Percentiles rank a stretch among this genome's conserved stretches.
Evolutionary conservation across 139 green algal species (phyloP).

Genomic region (Asterochloris sp.): DNA sequence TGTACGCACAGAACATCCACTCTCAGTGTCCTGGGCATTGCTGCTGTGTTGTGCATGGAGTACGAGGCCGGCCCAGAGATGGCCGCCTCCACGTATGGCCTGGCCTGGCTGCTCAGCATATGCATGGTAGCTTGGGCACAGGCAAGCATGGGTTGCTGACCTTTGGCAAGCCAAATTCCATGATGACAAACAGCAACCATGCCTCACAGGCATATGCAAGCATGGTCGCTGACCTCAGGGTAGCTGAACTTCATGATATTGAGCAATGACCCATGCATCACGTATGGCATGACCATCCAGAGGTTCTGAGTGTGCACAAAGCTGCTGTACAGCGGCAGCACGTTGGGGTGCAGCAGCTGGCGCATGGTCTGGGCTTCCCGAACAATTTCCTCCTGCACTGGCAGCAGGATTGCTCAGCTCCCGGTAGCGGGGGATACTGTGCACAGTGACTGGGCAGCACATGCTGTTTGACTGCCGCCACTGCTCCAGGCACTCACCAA

Average conservation of each 20-base stretch:
- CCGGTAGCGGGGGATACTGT: no score
- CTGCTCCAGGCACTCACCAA: constrained; percentile 41
- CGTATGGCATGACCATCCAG: constrained; percentile 93
- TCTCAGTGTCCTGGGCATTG: neutral
- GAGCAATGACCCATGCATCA: constrained; percentile 73
- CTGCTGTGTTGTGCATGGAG: neutral
- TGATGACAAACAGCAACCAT: no score
- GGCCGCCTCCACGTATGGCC: no score
- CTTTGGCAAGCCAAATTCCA: no score
- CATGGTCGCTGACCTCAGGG: constrained; percentile 49
- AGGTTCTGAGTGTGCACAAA: constrained; percentile 89
- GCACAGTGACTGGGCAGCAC: neutral
- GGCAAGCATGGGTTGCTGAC: no score
- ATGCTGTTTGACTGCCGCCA: neutral
- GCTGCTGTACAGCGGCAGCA: constrained; percentile 90
- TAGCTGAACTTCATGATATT: constrained; percentile 92
- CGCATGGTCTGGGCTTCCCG: constrained; percentile 94
- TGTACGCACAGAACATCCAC: constrained; percentile 24
- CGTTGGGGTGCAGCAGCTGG: constrained; percentile 88
- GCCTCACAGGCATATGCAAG: no score
- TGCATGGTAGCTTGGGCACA: no score
- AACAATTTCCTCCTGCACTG: constrained; percentile 89
- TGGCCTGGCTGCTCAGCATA: no score
- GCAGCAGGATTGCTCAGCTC: neutral
- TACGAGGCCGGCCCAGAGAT: neutral